Evolutionary conservation across 306 rosid species (phyloP), one percentile per base, ranked within the genome.

Genomic region (Corylus heterophylla): DNA sequence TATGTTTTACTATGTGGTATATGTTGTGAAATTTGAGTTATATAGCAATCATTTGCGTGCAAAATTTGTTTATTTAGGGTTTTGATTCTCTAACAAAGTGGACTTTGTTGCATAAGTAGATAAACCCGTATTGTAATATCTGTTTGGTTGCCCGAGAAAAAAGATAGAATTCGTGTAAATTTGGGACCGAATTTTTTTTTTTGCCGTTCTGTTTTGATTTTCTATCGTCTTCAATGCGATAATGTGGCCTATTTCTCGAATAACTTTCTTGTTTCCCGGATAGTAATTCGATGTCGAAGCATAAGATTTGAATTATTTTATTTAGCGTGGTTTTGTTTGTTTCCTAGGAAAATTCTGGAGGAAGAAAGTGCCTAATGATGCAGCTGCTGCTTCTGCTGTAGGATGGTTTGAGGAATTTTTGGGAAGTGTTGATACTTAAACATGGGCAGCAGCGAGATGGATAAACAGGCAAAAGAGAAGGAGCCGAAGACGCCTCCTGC

Each of bases 371-470:
- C 54, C 79, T 85, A 77, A 78, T 85, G 78, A 83, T 44, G 39
- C 78, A 79, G 69, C 85, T 83, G 77, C 80, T 74, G 56, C 80
- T 74, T 64, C 22, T 80, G 68, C 61, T 86, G 89, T 89, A 87
- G 92, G 83, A 83, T 89, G 92, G 86, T 91, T 74, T 80, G 77
- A 85, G 63, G 56, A 25, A 74, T 54, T 80, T 72, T 74, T 78
- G 81, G 78, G 69, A 80, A 59, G 74, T 74, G 76, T 71, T 71
- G 83, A 77, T 76, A 76, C 82, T 80, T 74, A 76, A 74, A 80
- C 77, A 94, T 89, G 97, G 96, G 94, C 81, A 88, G 90, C 83
- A 86, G 93, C 71, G 97, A 90, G 80, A 90, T 88, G 91, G 97
- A 91, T 78, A 95, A 95, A 90, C 77, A 89, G 52, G 54, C 92